Percentiles rank a stretch among this genome's conserved stretches.
Conservation (phyloP, 1,284 basidiomycete species). For the Marasmius oreades region DNA sequence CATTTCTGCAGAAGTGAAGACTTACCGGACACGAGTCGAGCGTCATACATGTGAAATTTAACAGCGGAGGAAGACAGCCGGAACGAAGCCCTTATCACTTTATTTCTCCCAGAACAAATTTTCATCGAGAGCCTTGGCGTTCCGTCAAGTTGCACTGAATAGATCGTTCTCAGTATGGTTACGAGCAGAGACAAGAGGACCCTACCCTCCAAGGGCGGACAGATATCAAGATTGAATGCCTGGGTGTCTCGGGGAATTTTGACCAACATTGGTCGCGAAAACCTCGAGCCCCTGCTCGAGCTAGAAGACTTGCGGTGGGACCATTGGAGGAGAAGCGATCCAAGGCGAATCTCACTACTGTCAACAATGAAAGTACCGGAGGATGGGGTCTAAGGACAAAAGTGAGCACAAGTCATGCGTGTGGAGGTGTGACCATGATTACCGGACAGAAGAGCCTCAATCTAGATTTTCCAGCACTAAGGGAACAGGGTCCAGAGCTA, state of each 20-base stretch:
- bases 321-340: conserved; percentile 59
- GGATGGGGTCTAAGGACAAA: conserved; percentile 50
- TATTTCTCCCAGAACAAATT: conserved; percentile 65
- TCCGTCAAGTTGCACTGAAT: conserved; percentile 65
- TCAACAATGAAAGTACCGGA: conserved; percentile 61
- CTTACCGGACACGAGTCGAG: conserved; percentile 36
- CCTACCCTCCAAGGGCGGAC: conserved; percentile 61
- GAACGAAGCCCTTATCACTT: conserved; percentile 48
- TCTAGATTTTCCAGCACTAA: conserved; percentile 53
- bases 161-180: conserved; percentile 6
- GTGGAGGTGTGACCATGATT: conserved; percentile 25
- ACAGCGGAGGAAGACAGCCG: conserved; percentile 53
- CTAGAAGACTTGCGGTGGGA: conserved; percentile 34
- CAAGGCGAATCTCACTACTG: conserved; percentile 55
- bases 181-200: conserved; percentile 8
- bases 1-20: not conserved
- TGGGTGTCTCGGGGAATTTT: conserved; percentile 55
- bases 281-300: conserved; percentile 22
- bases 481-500: conserved; percentile 28
- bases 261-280: conserved; percentile 38
- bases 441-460: conserved; percentile 69
- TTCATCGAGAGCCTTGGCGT: conserved; percentile 50
- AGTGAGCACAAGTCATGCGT: conserved; percentile 5
- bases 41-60: conserved; percentile 45
- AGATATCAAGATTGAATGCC: conserved; percentile 57